Conservation (phyloP, 129 eudicot genomes). For the Centaurea solstitialis region DNA sequence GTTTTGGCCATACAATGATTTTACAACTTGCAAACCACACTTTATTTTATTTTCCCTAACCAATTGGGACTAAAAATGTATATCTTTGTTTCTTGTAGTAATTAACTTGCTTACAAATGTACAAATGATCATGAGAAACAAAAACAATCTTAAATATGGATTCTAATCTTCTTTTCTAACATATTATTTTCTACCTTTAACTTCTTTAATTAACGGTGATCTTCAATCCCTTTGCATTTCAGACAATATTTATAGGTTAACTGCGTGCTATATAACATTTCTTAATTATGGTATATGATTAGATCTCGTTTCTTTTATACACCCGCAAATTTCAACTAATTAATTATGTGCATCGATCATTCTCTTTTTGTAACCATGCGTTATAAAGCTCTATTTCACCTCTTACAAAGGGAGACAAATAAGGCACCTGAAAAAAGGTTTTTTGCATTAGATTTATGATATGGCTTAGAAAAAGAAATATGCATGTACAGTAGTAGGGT, state of each 20-base stretch:
- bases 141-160: too few species aligned
- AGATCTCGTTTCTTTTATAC: too few species aligned
- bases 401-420: constrained; percentile 11
- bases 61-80: neutral
- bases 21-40: neutral
- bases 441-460: neutral
- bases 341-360: neutral
- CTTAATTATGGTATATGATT: neutral
- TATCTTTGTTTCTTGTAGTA: neutral
- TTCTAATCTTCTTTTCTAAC: neutral
- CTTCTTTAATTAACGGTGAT: too few species aligned
- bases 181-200: neutral
- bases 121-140: neutral
- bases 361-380: neutral
- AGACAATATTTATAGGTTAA: too few species aligned
- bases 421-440: constrained; percentile 13
- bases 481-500: constrained; percentile 23
- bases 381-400: neutral
- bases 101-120: neutral
- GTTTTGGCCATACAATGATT: neutral
- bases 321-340: neutral
- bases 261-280: neutral
- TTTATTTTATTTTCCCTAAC: too few species aligned
- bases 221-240: too few species aligned
- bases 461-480: neutral